These are phyloP conservation scores for Fraxinus greggii DNA, from an alignment of 305 asterid species.

Conservation along the genomic window DNA sequence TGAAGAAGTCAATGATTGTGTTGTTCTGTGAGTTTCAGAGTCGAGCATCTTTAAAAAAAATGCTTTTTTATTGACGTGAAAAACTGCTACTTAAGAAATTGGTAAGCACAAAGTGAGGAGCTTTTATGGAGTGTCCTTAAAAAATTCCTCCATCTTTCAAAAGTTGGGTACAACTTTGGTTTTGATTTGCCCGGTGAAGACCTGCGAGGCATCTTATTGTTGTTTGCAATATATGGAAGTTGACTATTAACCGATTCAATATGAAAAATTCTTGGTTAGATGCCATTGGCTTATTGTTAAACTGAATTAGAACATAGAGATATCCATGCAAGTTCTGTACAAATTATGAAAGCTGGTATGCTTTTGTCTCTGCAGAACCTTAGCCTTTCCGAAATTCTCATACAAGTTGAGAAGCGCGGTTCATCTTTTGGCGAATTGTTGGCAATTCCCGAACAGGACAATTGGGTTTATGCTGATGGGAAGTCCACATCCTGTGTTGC, in stretches of 20 bases:
- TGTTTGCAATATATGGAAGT: background rate
- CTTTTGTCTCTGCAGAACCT: slow-evolving; percentile 52
- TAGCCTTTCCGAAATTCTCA: slow-evolving; percentile 77
- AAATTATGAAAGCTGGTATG: background rate
- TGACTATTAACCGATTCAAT: background rate
- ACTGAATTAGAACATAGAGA: background rate
- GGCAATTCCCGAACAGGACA: slow-evolving; percentile 83
- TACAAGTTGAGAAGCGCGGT: slow-evolving; percentile 84
- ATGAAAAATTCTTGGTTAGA: background rate
- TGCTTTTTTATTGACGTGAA: background rate
- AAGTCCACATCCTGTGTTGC: slow-evolving; percentile 92
- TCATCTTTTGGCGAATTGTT: slow-evolving; percentile 80
- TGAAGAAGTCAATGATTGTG: background rate
- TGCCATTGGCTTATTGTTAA: background rate
- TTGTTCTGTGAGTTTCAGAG: background rate
- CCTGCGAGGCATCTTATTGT: background rate
- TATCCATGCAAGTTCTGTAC: background rate
- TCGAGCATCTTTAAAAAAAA: background rate
- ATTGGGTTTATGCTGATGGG: slow-evolving; percentile 84
- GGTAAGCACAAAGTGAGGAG: background rate
- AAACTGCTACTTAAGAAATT: background rate
- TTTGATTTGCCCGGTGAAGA: background rate
- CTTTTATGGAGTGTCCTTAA: background rate
- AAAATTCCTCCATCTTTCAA: background rate
- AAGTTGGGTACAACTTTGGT: background rate